A percentile compares a stretch with the other conserved stretches of the same genome.
These are phyloP conservation scores for Acrocalymma vagum DNA, from an alignment of 2,329 filamentous ascomycete species.

Conservation along the genomic window DNA sequence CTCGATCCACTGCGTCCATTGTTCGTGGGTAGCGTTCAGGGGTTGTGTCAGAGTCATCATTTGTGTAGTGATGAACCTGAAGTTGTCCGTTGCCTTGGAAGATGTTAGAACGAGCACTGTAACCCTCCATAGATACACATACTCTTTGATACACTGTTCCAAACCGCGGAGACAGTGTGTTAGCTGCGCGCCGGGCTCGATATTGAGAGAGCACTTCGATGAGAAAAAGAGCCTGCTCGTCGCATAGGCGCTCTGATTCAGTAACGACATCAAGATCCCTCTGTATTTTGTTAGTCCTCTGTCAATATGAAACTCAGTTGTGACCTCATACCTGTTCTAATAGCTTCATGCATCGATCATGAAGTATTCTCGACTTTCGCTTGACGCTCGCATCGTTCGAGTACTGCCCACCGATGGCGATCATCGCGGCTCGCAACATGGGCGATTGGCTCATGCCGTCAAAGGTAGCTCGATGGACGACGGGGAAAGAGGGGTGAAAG, in stretches of 20 bases:
- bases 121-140: constrained; percentile 4
- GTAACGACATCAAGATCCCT: constrained; percentile 32
- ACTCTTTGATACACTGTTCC: constrained; percentile 46
- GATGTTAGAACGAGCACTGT: constrained; percentile 13
- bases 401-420: constrained; percentile 54
- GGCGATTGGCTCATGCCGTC: constrained; percentile 45
- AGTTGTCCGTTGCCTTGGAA: constrained; percentile 29
- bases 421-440: constrained; percentile 54
- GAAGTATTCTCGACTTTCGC: constrained; percentile 47
- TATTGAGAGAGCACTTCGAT: constrained; percentile 53
- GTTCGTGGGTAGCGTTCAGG: constrained; percentile 28
- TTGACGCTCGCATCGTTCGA: constrained; percentile 43
- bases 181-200: constrained; percentile 49
- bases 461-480: constrained; percentile 54
- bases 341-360: constrained; percentile 52
- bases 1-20: constrained; percentile 45
- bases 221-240: constrained; percentile 55
- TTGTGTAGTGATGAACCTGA: constrained; percentile 19
- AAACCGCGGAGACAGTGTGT: constrained; percentile 48
- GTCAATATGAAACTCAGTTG: background rate
- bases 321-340: constrained; percentile 41
- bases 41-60: constrained; percentile 24
- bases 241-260: constrained; percentile 44
- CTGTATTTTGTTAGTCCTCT: constrained; percentile 30
- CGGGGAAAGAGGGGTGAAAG: constrained; percentile 55